Percentiles rank a stretch among this genome's conserved stretches.
These are phyloP conservation scores for Saccharomycopsis sp. DNA, from an alignment of 805 yeast genomes.

Conservation along the genomic window DNA sequence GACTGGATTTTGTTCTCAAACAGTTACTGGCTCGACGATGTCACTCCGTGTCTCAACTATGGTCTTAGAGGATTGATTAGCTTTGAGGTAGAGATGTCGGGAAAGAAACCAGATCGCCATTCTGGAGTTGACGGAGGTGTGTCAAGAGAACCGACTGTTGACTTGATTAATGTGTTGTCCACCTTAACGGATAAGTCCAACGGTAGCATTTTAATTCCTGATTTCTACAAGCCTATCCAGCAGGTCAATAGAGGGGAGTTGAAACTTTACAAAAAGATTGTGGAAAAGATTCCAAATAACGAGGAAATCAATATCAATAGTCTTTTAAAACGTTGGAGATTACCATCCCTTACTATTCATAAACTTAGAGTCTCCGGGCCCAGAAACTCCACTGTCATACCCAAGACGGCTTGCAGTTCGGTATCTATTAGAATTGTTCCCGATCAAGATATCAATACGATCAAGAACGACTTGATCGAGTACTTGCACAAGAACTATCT, in stretches of 20 bases:
- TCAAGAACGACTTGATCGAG: slow-evolving; percentile 43
- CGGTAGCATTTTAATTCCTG: slow-evolving; percentile 55
- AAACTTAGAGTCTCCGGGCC: slow-evolving; percentile 85
- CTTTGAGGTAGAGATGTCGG: slow-evolving; percentile 60
- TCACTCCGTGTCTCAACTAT: slow-evolving; percentile 85
- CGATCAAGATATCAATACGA: slow-evolving; percentile 59
- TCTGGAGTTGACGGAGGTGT: slow-evolving; percentile 97
- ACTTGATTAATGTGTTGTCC: slow-evolving; percentile 65
- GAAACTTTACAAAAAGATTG: slow-evolving; percentile 54
- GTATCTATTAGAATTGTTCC: slow-evolving; percentile 87
- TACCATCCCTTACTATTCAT: slow-evolving; percentile 85
- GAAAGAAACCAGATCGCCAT: slow-evolving; percentile 82
- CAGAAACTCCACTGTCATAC: slow-evolving; percentile 81
- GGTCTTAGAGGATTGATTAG: slow-evolving; percentile 91
- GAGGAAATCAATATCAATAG: slow-evolving; percentile 31
- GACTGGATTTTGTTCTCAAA: slow-evolving; percentile 90
- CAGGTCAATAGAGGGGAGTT: slow-evolving; percentile 53
- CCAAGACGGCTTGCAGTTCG: slow-evolving; percentile 69
- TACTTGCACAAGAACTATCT: slow-evolving; percentile 45
- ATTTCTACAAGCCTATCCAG: slow-evolving; percentile 62
- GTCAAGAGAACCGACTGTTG: slow-evolving; percentile 82
- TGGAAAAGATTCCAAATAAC: slow-evolving; percentile 29
- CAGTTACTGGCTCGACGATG: slow-evolving; percentile 90
- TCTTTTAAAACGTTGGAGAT: slow-evolving; percentile 77
- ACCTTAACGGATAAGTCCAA: slow-evolving; percentile 47